Conservation (phyloP, 192 early-diverging fungal genomes). For the Coemansia sp. region DNA sequence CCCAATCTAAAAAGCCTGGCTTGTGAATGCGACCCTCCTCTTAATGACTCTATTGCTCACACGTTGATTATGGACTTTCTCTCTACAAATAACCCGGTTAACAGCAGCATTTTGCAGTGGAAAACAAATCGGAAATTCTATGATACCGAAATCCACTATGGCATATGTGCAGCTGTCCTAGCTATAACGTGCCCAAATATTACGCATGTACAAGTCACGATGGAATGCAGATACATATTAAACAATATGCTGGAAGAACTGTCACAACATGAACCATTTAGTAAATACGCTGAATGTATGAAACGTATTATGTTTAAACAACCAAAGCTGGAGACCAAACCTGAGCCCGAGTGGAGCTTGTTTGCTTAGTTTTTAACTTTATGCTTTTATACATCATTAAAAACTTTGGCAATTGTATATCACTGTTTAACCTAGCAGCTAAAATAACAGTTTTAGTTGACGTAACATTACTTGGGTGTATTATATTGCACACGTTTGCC, state of each 20-base stretch:
- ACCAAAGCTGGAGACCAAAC: background rate
- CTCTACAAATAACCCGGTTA: too few relatives aligned
- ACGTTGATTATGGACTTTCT: too few relatives aligned
- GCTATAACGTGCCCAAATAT: background rate
- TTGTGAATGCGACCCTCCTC: background rate
- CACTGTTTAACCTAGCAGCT: too few relatives aligned
- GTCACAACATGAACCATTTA: background rate
- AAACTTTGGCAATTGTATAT: too few relatives aligned
- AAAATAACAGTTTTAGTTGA: too few relatives aligned
- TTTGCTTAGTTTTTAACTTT: background rate
- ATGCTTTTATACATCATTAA: background rate
- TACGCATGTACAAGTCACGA: background rate
- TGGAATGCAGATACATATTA: background rate
- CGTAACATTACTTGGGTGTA: too few relatives aligned
- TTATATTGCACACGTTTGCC: background rate
- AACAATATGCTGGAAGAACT: background rate
- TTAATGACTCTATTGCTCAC: too few relatives aligned
- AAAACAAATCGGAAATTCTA: background rate
- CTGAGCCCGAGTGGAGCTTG: constrained; percentile 4
- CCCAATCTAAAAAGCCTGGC: background rate
- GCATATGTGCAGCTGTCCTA: background rate
- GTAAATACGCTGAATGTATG: background rate
- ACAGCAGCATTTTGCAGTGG: background rate
- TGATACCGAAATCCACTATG: too few relatives aligned
- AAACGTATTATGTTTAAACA: background rate